Conservation (phyloP, 164 flowering plant species). For the Sextonia rubra region DNA sequence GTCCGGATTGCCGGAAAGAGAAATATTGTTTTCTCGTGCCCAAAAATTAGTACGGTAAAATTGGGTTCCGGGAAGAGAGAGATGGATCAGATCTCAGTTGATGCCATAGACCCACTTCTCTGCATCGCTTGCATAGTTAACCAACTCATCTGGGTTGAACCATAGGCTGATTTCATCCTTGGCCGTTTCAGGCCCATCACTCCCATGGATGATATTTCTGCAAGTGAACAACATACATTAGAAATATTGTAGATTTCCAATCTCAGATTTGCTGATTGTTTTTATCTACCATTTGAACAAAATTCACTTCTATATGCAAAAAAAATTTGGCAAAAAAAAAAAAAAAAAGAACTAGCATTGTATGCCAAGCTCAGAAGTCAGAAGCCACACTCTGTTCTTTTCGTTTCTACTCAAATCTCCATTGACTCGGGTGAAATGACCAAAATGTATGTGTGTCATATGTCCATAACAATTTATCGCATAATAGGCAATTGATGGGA, state of each 20-base stretch:
- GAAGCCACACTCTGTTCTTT: too few species aligned
- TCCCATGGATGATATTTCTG: slow-evolving; percentile 94
- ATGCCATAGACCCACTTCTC: slow-evolving; percentile 90
- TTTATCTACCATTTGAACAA: too few species aligned
- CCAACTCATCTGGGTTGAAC: slow-evolving; percentile 90
- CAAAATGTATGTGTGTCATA: too few species aligned
- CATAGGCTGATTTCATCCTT: slow-evolving; percentile 83
- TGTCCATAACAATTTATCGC: too few species aligned
- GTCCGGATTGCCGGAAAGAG: background rate
- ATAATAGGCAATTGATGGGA: too few species aligned
- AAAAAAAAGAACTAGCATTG: too few species aligned
- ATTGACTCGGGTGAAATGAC: too few species aligned
- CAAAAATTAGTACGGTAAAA: background rate
- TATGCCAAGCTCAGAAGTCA: too few species aligned
- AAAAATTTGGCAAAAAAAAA: too few species aligned
- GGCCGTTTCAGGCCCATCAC: slow-evolving; percentile 97
- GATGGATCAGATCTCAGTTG: slow-evolving; percentile 30
- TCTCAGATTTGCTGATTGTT: too few species aligned
- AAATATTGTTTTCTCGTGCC: background rate
- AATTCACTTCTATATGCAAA: too few species aligned
- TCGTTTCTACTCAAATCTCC: too few species aligned
- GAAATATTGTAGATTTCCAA: background rate
- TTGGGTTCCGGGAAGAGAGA: background rate
- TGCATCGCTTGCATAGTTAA: slow-evolving; percentile 61
- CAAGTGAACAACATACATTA: slow-evolving; percentile 7